Base-by-base conservation (phyloP, 1,284 basidiomycete species). In the Apiotrichum akiyoshidainum region DNA sequence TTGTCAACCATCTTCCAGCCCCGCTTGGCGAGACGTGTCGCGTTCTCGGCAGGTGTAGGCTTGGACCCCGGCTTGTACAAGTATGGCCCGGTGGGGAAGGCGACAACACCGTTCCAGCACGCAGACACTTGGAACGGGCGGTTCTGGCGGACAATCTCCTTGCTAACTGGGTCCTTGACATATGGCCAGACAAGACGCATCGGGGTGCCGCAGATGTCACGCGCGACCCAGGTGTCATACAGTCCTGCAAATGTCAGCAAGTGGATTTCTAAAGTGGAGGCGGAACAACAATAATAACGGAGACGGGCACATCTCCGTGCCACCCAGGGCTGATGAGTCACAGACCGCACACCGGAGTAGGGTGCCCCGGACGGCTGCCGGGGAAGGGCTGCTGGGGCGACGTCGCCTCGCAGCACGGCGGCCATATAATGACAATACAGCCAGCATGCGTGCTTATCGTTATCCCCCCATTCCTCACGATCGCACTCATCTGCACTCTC, bases 141-240 rank as follows among this genome's bases (percentile, higher is more conserved):
- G 35, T 80, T 80, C 34, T 60, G 57, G 55, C 72, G 71, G 58
- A 81, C 74, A n/a, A 34, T 79, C 71, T 62, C 69, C 52, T 69
- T 70, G 61, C 63, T 69, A 66, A 65, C 69, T 46, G 57, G 57
- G 58, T 83, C 81, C 61, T 80, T 75, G 63, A 84, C 81, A 66
- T 81, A 84, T 0, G 84, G 84, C 82, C 82, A 85, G 58, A 81
- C 78, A 12, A 76, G 72, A 22, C 80, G 79, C 5, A 78, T 68
- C 5, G 81, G 78, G 5, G 71, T 67, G 14, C 74, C 81, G 56
- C 79, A 78, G 54, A 76, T 70, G 66, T 80, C 81, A 54, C 75
- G 76, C 7, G 78, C 69, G 22, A 82, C 82, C 80, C 81, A 83
- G 45, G 79, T 79, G 60, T 83, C 82, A 68, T 84, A 83, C 37